Conservation (phyloP, 768 basidiomycete genomes). For the Psilocybe subaeruginosa region DNA sequence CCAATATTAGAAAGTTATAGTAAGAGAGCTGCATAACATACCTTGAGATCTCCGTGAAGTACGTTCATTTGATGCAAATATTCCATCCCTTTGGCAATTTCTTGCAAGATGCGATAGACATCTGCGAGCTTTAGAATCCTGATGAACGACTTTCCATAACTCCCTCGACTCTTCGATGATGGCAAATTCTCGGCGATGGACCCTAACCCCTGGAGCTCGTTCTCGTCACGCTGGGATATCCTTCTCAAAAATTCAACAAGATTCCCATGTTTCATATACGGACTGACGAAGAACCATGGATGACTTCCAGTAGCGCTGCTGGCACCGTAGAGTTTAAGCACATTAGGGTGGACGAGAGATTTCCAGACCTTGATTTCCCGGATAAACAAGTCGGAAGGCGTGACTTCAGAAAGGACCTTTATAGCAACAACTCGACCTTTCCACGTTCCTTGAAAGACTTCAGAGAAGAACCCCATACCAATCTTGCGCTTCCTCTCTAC, state of each 20-base stretch:
- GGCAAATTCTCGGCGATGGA: conserved; percentile 23
- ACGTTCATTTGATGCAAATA: conserved; percentile 74
- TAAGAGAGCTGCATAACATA: conserved; percentile 26
- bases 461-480: conserved; percentile 72
- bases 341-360: conserved; percentile 61
- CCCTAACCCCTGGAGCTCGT: conserved; percentile 12
- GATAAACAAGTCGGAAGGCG: conserved; percentile 63
- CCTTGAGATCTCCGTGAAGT: conserved; percentile 84
- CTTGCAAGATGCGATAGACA: conserved; percentile 63
- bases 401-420: conserved; percentile 68
- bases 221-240: conserved; percentile 26
- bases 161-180: conserved; percentile 19
- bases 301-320: conserved; percentile 65
- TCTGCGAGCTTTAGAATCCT: conserved; percentile 40
- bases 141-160: conserved; percentile 17
- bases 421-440: conserved; percentile 61
- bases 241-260: conserved; percentile 58
- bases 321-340: conserved; percentile 75
- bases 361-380: conserved; percentile 74
- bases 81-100: conserved; percentile 81
- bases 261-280: conserved; percentile 66
- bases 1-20: neutral
- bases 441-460: conserved; percentile 76
- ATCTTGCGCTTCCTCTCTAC: conserved; percentile 66
- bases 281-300: conserved; percentile 78